These are phyloP conservation scores for Aureobasidium lini DNA, from an alignment of 2,329 filamentous ascomycete species.

Conservation along the genomic window DNA sequence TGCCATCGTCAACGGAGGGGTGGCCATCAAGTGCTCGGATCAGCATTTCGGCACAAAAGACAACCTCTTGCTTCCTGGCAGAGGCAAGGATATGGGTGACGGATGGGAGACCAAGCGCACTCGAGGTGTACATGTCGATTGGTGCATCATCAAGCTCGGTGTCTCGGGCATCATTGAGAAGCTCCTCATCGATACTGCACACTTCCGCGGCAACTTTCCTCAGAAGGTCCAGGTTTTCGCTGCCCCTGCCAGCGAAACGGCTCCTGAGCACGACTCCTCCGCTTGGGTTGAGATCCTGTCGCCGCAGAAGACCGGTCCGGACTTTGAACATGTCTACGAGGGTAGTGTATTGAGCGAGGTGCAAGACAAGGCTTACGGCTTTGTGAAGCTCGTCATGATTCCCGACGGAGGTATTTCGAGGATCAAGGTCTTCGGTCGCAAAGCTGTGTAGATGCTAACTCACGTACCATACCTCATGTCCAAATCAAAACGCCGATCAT, in stretches of 20 bases:
- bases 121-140: conserved; percentile 67
- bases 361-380: conserved; percentile 58
- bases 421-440: conserved; percentile 66
- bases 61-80: conserved; percentile 70
- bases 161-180: conserved; percentile 56
- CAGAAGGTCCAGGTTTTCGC: conserved; percentile 61
- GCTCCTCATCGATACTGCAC: conserved; percentile 70
- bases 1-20: conserved; percentile 69
- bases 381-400: conserved; percentile 86
- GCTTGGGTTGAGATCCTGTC: conserved; percentile 61
- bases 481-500: too few relatives aligned
- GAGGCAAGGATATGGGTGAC: conserved; percentile 79
- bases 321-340: conserved; percentile 62
- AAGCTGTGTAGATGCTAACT: conserved; percentile 22
- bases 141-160: conserved; percentile 70
- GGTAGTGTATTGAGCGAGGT: conserved; percentile 35
- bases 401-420: conserved; percentile 91
- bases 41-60: conserved; percentile 79
- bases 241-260: conserved; percentile 46
- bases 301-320: conserved; percentile 62
- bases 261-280: conserved; percentile 46
- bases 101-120: conserved; percentile 81
- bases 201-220: conserved; percentile 78
- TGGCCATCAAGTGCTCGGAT: conserved; percentile 69
- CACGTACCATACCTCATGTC: too few relatives aligned